Percentiles rank a stretch among this genome's conserved stretches.
These are phyloP conservation scores for Phyllosticta citriasiana DNA, from an alignment of 2,329 filamentous ascomycete genomes.

Conservation along the genomic window DNA sequence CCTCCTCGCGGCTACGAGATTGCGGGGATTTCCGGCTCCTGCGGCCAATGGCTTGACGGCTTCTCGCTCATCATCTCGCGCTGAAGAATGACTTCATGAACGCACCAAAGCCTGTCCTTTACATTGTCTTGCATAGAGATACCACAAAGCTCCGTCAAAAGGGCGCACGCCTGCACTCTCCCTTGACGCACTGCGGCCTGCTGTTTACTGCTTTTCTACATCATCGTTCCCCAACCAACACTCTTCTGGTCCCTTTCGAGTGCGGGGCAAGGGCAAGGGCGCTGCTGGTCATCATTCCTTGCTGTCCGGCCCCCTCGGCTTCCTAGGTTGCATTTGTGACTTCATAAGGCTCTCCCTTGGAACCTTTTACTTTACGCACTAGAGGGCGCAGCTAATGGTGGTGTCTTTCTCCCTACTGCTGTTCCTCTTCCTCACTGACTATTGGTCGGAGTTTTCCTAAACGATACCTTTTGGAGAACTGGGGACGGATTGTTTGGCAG, in stretches of 20 bases:
- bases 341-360: not conserved
- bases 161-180: not conserved
- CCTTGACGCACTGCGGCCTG: not conserved
- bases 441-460: too few relatives aligned
- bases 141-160: not conserved
- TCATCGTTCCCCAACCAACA: not conserved
- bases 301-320: not conserved
- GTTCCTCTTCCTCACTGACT: too few relatives aligned
- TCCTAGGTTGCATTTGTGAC: not conserved
- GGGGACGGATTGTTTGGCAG: too few relatives aligned
- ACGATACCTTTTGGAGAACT: too few relatives aligned
- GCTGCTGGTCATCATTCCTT: not conserved
- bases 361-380: too few relatives aligned
- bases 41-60: conserved; percentile 71
- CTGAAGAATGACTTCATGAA: conserved; percentile 28
- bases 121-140: not conserved
- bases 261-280: not conserved
- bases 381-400: too few relatives aligned
- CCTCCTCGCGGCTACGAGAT: conserved; percentile 83
- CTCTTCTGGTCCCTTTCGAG: not conserved
- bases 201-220: not conserved
- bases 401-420: too few relatives aligned
- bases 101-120: not conserved
- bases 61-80: conserved; percentile 72
- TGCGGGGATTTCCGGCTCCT: conserved; percentile 77